Percentiles rank a stretch among this genome's conserved stretches.
phyloP scores from a whole-genome alignment of 2,329 filamentous ascomycete species.

The Chaetomium sp. region DNA sequence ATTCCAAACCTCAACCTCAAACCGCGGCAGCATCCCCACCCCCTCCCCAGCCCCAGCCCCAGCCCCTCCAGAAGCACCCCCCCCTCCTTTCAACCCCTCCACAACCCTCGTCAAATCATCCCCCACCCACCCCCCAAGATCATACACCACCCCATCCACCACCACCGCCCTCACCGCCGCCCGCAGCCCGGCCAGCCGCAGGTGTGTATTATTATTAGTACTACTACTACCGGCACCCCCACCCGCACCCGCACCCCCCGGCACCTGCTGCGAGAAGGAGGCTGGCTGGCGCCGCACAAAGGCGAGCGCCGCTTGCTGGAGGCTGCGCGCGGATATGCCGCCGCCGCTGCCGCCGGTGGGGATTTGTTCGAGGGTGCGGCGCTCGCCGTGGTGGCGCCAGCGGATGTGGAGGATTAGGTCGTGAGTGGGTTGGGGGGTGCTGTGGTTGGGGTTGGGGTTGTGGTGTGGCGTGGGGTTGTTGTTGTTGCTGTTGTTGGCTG shows the following conservation, averaged over 20 bases:
- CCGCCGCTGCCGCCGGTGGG: background rate
- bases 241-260: background rate
- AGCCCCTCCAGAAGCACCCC: background rate
- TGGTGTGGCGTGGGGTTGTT: background rate
- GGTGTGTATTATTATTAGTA: too few species aligned
- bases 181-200: constrained; percentile 25
- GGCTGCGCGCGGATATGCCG: constrained; percentile 11
- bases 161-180: constrained; percentile 33
- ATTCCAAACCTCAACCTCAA: constrained; percentile 26
- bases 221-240: too few species aligned
- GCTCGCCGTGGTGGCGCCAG: constrained; percentile 30
- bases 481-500: background rate
- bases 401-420: constrained; percentile 32
- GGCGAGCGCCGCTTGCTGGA: constrained; percentile 27
- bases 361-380: constrained; percentile 25
- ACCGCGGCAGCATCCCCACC: constrained; percentile 15
- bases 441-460: background rate
- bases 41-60: background rate
- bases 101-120: constrained; percentile 40
- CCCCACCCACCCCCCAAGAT: constrained; percentile 37
- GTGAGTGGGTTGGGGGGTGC: constrained; percentile 5
- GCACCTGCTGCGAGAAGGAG: constrained; percentile 17
- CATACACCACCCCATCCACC: constrained; percentile 37
- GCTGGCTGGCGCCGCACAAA: constrained; percentile 27
- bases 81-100: background rate